Conservation (phyloP, 2,329 filamentous ascomycete genomes). For the Hymenoscyphus albidus region DNA sequence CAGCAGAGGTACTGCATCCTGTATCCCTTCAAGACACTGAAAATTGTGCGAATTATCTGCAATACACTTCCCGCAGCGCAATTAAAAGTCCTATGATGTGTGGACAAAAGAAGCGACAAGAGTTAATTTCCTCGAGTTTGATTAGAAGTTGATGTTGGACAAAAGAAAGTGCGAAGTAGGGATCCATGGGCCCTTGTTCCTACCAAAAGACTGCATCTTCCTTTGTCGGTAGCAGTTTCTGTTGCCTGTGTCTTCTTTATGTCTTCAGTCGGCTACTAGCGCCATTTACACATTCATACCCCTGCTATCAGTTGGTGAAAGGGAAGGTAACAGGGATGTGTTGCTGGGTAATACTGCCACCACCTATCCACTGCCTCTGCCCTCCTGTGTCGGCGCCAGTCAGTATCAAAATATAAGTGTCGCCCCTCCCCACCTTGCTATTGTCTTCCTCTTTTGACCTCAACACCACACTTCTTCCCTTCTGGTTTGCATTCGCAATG, state of each 20-base stretch:
- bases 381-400: background rate
- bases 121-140: too few species aligned
- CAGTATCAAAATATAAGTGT: constrained; percentile 2
- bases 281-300: background rate
- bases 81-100: too few species aligned
- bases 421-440: constrained; percentile 4
- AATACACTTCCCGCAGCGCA: too few species aligned
- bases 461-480: constrained; percentile 11
- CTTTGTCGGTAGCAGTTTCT: too few species aligned
- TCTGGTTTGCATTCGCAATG: constrained; percentile 10
- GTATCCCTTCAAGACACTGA: background rate
- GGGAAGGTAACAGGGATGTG: background rate
- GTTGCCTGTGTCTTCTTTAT: too few species aligned
- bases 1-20: background rate
- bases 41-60: background rate
- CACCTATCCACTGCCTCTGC: background rate
- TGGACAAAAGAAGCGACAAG: too few species aligned
- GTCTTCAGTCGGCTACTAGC: background rate
- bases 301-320: background rate
- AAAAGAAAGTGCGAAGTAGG: too few species aligned
- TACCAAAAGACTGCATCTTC: too few species aligned
- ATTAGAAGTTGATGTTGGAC: too few species aligned
- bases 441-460: constrained; percentile 9
- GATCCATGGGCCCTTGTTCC: too few species aligned
- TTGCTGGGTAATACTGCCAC: background rate